Conservation (phyloP, 139 green algal species). For the Closterium sp. region DNA sequence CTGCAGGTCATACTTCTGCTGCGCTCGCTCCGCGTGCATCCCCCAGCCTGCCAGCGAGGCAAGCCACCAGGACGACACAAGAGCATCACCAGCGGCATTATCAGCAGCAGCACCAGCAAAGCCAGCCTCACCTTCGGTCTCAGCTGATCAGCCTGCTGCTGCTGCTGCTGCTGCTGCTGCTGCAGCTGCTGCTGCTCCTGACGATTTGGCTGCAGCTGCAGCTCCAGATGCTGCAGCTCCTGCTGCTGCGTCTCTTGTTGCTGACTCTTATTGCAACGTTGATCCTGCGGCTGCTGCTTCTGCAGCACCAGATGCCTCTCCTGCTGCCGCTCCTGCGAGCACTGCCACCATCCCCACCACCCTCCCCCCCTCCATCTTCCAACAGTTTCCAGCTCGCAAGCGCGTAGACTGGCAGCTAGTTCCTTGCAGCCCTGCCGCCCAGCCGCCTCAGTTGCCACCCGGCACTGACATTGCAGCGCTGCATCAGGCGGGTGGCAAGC, state of each 20-base stretch:
- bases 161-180: background rate
- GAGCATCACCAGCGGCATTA: background rate
- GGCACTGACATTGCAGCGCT: background rate
- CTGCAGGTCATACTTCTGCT: background rate
- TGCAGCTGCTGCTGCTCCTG: too few species aligned
- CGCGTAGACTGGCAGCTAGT: background rate
- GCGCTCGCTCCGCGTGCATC: background rate
- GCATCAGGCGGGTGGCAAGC: background rate
- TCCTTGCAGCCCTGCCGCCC: background rate
- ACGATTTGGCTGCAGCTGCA: background rate
- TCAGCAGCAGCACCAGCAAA: background rate
- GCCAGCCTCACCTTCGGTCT: too few species aligned
- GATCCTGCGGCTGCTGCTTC: background rate
- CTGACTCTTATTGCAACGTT: background rate
- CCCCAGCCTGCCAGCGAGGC: background rate
- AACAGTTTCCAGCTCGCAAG: background rate
- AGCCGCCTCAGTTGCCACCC: too few species aligned
- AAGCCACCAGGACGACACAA: background rate
- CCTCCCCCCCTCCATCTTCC: background rate
- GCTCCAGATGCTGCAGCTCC: background rate
- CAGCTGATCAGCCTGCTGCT: too few species aligned
- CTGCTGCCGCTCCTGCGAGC: background rate
- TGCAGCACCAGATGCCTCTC: too few species aligned
- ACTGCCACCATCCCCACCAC: background rate
- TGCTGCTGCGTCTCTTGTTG: background rate